A percentile compares a stretch with the other conserved stretches of the same genome.
These are phyloP conservation scores for Aspergillus panamensis DNA, from an alignment of 495 filamentous ascomycete genomes.

Conservation along the genomic window DNA sequence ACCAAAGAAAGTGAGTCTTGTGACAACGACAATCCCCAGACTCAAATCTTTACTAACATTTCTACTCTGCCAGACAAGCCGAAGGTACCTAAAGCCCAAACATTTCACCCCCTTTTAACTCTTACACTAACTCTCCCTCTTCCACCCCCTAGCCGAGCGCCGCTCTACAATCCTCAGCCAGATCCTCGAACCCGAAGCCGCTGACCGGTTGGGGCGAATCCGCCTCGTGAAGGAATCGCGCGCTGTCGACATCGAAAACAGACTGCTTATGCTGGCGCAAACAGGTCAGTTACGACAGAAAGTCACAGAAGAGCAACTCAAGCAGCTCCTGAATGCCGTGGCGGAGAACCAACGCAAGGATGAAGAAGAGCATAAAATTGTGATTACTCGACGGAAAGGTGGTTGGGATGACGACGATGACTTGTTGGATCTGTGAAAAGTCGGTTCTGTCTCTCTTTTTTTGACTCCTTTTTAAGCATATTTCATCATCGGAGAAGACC, in stretches of 20 bases:
- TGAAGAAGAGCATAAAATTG: constrained; percentile 72
- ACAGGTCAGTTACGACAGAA: constrained; percentile 80
- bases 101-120: background rate
- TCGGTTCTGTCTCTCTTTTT: background rate
- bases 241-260: constrained; percentile 85
- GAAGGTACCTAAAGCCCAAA: constrained; percentile 49
- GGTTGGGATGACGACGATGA: constrained; percentile 87
- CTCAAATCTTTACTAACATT: background rate
- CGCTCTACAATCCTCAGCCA: constrained; percentile 79
- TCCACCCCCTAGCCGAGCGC: constrained; percentile 30
- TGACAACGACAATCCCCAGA: background rate
- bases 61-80: constrained; percentile 52
- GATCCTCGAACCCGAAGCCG: constrained; percentile 90
- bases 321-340: constrained; percentile 81
- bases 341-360: constrained; percentile 63
- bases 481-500: background rate
- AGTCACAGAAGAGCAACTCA: constrained; percentile 89
- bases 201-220: constrained; percentile 90
- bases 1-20: constrained; percentile 56
- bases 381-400: constrained; percentile 77
- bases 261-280: constrained; percentile 87
- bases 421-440: constrained; percentile 59
- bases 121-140: constrained; percentile 11
- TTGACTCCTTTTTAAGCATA: background rate
- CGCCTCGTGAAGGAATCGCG: constrained; percentile 92